Conservation (phyloP, 2,329 filamentous ascomycete genomes). For the Tolypocladium paradoxum region DNA sequence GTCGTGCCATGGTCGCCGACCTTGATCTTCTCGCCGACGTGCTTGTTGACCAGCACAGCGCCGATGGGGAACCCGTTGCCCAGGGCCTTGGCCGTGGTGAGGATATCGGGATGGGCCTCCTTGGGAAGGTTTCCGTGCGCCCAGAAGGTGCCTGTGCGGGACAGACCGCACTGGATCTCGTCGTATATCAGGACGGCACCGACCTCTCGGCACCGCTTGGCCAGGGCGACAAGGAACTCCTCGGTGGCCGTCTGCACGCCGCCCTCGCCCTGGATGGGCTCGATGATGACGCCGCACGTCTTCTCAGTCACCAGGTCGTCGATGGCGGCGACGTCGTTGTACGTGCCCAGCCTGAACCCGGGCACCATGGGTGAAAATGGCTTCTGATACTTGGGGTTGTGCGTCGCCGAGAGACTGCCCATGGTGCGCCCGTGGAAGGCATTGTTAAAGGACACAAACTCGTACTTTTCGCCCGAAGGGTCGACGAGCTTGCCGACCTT, state of each 20-base stretch:
- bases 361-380: slow-evolving; percentile 94
- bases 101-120: slow-evolving; percentile 82
- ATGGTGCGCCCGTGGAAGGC: slow-evolving; percentile 97
- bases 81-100: slow-evolving; percentile 91
- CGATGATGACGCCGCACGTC: slow-evolving; percentile 90
- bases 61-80: slow-evolving; percentile 96
- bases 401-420: slow-evolving; percentile 89
- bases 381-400: slow-evolving; percentile 94
- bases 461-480: slow-evolving; percentile 61
- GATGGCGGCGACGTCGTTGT: slow-evolving; percentile 70
- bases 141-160: slow-evolving; percentile 82
- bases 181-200: slow-evolving; percentile 88
- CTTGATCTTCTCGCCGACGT: slow-evolving; percentile 30
- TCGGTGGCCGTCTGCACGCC: slow-evolving; percentile 76
- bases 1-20: slow-evolving; percentile 85
- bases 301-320: slow-evolving; percentile 65
- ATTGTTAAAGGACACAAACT: slow-evolving; percentile 82
- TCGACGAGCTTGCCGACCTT: slow-evolving; percentile 75
- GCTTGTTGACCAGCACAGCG: slow-evolving; percentile 41
- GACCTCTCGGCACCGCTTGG: slow-evolving; percentile 72
- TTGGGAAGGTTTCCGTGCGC: slow-evolving; percentile 66
- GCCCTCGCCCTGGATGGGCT: slow-evolving; percentile 96
- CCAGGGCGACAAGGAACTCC: slow-evolving; percentile 77
- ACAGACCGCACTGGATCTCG: slow-evolving; percentile 92
- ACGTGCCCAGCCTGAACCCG: slow-evolving; percentile 77